Evolutionary conservation across 441 rosid species (phyloP).

Genomic region (Erodium moschatum): DNA sequence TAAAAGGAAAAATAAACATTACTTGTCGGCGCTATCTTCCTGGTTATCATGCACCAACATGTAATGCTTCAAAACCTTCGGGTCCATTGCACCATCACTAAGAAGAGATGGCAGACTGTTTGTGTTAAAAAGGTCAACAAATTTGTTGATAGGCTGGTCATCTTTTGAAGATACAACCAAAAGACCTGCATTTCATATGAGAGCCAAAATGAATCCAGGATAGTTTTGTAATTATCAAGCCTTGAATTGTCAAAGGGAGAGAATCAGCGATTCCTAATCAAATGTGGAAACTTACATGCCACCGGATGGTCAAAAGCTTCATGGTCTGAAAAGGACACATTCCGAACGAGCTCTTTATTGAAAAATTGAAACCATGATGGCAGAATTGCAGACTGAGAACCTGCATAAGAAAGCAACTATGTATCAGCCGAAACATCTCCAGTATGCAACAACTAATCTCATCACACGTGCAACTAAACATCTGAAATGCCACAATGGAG

Average conservation of each 20-base stretch:
- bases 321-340: slow-evolving; percentile 82
- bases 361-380: slow-evolving; percentile 86
- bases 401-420: slow-evolving; percentile 36
- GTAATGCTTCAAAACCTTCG: slow-evolving; percentile 78
- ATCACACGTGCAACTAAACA: not conserved
- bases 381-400: slow-evolving; percentile 55
- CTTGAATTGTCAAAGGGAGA: slow-evolving; percentile 10
- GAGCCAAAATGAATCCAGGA: not conserved
- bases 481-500: not conserved
- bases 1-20: not conserved
- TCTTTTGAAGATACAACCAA: slow-evolving; percentile 89
- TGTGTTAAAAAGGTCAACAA: slow-evolving; percentile 77
- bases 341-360: slow-evolving; percentile 65
- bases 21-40: slow-evolving; percentile 75
- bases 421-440: slow-evolving; percentile 20
- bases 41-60: slow-evolving; percentile 88
- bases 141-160: slow-evolving; percentile 68
- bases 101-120: slow-evolving; percentile 73
- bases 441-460: slow-evolving; percentile 6
- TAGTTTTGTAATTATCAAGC: slow-evolving; percentile 6
- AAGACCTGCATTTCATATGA: slow-evolving; percentile 56
- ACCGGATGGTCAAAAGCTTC: slow-evolving; percentile 99
- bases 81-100: slow-evolving; percentile 89
- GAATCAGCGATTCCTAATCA: slow-evolving; percentile 20
- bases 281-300: slow-evolving; percentile 60